Evolutionary conservation across 176 grass and related monocot species (phyloP).

Genomic region (Rhipidocladum racemiflorum): DNA sequence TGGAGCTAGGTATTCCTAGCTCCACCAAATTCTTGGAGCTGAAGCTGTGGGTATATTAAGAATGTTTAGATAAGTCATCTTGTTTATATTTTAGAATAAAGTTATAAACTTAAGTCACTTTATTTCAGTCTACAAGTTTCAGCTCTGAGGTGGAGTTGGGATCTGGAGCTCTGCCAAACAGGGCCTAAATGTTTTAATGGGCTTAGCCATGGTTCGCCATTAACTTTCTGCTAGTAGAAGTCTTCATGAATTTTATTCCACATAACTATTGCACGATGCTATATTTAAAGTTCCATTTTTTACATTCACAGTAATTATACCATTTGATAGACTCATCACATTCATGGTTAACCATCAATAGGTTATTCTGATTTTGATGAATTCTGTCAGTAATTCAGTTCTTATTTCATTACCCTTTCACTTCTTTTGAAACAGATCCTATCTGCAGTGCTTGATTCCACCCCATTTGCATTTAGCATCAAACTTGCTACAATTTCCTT

Average conservation of each 20-base stretch:
- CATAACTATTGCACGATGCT: neutral
- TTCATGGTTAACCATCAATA: neutral
- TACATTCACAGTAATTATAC: neutral
- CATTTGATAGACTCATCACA: neutral
- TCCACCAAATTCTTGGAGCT: no score
- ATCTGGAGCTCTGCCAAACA: no score
- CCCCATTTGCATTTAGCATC: slow-evolving; percentile 73
- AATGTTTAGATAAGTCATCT: no score
- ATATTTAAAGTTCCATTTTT: neutral
- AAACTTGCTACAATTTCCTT: slow-evolving; percentile 70
- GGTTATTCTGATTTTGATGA: neutral
- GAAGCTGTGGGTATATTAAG: no score
- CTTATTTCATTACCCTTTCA: slow-evolving; percentile 14
- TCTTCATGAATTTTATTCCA: neutral
- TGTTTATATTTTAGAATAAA: no score
- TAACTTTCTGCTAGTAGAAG: neutral
- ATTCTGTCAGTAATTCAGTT: neutral
- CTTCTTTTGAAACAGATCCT: slow-evolving; percentile 69
- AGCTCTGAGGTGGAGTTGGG: no score
- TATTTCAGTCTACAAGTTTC: no score
- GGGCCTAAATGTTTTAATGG: slow-evolving; percentile 6
- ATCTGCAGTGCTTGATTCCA: slow-evolving; percentile 60
- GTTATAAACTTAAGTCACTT: no score
- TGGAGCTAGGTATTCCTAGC: no score
- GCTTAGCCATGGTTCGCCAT: neutral